Conservation (phyloP, 208 protist species). For the Trypanosoma melophagium region DNA sequence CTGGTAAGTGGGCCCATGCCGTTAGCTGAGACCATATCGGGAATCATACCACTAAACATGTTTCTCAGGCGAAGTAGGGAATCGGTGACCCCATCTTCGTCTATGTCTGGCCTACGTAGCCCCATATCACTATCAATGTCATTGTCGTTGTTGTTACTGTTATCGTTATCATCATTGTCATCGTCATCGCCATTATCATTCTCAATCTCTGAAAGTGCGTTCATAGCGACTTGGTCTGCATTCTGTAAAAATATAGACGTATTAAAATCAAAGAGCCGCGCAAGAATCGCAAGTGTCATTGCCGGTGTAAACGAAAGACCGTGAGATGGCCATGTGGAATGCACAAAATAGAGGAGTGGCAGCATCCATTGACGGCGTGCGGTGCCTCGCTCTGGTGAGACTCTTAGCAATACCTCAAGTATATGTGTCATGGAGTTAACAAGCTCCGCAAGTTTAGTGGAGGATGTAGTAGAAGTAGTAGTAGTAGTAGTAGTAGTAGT, state of each 20-base stretch:
- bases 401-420: conserved; percentile 26
- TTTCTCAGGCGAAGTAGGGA: too few relatives aligned
- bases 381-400: conserved; percentile 8
- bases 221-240: background rate
- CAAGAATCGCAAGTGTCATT: conserved; percentile 23
- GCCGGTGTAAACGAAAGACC: conserved; percentile 23
- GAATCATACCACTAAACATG: too few relatives aligned
- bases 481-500: background rate
- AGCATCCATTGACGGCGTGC: conserved; percentile 16
- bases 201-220: background rate
- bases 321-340: conserved; percentile 13
- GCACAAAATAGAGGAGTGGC: conserved; percentile 21
- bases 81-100: too few relatives aligned
- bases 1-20: too few relatives aligned
- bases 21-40: too few relatives aligned
- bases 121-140: background rate
- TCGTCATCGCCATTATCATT: background rate
- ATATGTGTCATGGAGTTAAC: conserved; percentile 11
- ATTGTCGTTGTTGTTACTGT: background rate
- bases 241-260: conserved; percentile 18
- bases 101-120: too few relatives aligned
- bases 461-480: background rate
- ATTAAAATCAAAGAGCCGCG: conserved; percentile 21
- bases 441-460: conserved; percentile 9
- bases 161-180: background rate